phyloP scores from a whole-genome alignment of 177 flowering plant genomes.

The Vitis hybrid region DNA sequence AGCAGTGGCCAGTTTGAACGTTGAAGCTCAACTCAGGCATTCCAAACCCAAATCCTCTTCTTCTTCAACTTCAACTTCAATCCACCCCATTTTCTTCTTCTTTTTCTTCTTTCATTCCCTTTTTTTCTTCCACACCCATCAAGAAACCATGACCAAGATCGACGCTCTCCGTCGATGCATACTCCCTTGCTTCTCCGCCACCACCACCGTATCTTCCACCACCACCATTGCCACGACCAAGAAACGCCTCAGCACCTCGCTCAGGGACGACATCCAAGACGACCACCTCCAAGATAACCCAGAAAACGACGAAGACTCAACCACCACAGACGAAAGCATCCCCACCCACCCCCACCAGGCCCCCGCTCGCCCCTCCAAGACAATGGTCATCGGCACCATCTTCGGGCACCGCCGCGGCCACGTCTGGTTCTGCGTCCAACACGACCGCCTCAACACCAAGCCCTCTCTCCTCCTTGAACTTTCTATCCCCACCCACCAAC shows the following conservation, averaged over 20 bases:
- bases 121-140: not conserved
- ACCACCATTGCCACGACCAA: constrained; percentile 33
- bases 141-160: constrained; percentile 39
- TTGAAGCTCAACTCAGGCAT: too few relatives aligned
- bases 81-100: not conserved
- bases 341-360: not conserved
- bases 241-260: constrained; percentile 69
- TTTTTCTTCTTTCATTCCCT: not conserved
- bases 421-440: constrained; percentile 76
- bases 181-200: constrained; percentile 54
- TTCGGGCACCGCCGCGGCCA: constrained; percentile 65
- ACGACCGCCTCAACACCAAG: constrained; percentile 43
- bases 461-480: constrained; percentile 76
- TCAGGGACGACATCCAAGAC: constrained; percentile 43
- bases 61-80: not conserved
- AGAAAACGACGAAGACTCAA: constrained; percentile 13
- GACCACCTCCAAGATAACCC: constrained; percentile 2
- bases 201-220: constrained; percentile 23
- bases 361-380: constrained; percentile 51
- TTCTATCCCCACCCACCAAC: constrained; percentile 51
- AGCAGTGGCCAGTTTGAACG: too few relatives aligned
- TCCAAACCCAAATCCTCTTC: not conserved
- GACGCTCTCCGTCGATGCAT: constrained; percentile 62
- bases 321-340: constrained; percentile 5
- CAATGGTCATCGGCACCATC: constrained; percentile 73